Percentiles rank a stretch among this genome's conserved stretches.
Conservation (phyloP, 345 rosid genomes). For the Acer yangbiense region DNA sequence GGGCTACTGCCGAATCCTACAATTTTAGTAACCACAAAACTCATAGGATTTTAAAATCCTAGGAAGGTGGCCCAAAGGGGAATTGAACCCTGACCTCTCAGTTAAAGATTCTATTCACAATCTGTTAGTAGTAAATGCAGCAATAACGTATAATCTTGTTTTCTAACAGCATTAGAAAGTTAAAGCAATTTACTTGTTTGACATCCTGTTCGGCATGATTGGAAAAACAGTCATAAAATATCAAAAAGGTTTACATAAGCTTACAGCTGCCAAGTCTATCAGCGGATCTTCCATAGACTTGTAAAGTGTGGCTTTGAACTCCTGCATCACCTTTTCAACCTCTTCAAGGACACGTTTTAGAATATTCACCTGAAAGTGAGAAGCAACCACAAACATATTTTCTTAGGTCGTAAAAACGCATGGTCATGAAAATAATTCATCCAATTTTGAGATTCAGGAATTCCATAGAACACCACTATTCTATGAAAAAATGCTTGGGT, state of each 20-base stretch:
- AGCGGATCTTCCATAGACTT: conserved; percentile 97
- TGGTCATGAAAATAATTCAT: conserved; percentile 1
- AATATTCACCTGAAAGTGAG: conserved; percentile 79
- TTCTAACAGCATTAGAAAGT: conserved; percentile 2
- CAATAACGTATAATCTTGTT: not conserved
- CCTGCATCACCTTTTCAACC: conserved; percentile 96
- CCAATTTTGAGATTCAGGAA: not conserved
- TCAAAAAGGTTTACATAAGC: conserved; percentile 26
- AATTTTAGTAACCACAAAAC: not conserved
- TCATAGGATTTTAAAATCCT: not conserved
- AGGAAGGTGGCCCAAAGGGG: not conserved
- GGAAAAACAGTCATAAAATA: conserved; percentile 2
- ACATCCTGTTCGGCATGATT: not conserved
- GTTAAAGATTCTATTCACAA: not conserved
- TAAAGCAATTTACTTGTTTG: not conserved
- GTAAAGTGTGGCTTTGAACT: conserved; percentile 91
- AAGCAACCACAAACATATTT: not conserved
- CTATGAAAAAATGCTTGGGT: not conserved
- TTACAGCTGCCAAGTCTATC: conserved; percentile 82
- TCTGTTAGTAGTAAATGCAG: not conserved
- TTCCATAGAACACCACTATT: not conserved
- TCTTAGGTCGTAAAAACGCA: conserved; percentile 1
- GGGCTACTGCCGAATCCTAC: not conserved
- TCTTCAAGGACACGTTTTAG: conserved; percentile 97
- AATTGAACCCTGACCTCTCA: not conserved